These are phyloP conservation scores for Fraxinus floribunda DNA, from an alignment of 305 asterid species.

Conservation along the genomic window DNA sequence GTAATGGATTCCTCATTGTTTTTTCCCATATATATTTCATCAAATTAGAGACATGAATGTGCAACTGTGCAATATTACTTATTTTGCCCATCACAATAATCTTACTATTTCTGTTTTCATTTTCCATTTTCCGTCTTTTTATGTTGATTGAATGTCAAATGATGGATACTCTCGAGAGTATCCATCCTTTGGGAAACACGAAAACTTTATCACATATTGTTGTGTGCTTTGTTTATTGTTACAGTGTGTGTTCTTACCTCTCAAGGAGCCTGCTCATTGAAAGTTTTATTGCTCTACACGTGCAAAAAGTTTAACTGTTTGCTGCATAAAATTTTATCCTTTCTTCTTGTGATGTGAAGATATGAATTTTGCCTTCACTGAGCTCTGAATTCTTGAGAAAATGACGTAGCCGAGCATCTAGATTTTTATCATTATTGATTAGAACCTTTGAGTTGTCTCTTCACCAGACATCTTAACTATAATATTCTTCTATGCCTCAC, in stretches of 20 bases:
- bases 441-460: slow-evolving; percentile 2
- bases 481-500: not conserved
- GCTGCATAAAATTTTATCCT: not conserved
- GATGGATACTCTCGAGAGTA: not conserved
- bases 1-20: not conserved
- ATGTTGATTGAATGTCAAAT: not conserved
- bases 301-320: not conserved
- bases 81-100: not conserved
- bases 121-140: not conserved
- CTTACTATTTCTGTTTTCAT: not conserved
- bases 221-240: not conserved
- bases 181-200: not conserved
- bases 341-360: not conserved
- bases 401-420: not conserved
- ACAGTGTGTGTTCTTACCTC: not conserved
- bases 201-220: not conserved
- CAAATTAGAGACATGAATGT: not conserved
- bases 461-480: not conserved
- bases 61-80: not conserved
- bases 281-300: not conserved
- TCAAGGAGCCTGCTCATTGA: not conserved
- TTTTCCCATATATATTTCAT: not conserved
- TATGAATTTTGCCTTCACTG: not conserved
- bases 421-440: slow-evolving; percentile 9
- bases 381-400: not conserved